Evolutionary conservation across 768 basidiomycete species (phyloP).

Genomic region (Kwoniella mangroviensis): DNA sequence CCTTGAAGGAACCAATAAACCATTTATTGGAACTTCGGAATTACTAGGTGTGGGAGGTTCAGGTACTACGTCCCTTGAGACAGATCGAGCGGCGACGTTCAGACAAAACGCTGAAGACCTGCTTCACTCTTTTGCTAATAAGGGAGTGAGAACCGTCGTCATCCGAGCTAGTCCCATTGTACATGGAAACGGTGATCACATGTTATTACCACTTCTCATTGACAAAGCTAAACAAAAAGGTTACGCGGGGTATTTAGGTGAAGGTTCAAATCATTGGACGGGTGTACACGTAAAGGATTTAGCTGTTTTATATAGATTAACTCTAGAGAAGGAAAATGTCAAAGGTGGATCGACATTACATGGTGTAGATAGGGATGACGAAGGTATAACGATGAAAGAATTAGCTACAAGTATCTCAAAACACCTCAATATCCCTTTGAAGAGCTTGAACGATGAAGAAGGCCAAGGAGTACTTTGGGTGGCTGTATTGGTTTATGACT

Average conservation of each 20-base stretch:
- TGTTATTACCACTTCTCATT: constrained; percentile 31
- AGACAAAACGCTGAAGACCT: constrained; percentile 19
- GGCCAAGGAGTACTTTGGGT: constrained; percentile 16
- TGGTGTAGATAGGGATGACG: constrained; percentile 18
- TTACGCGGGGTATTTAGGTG: constrained; percentile 22
- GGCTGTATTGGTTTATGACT: constrained; percentile 7
- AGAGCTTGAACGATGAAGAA: neutral
- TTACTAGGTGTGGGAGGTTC: neutral
- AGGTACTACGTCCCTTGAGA: neutral
- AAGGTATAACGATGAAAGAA: constrained; percentile 14
- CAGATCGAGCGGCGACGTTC: neutral
- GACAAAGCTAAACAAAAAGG: constrained; percentile 21
- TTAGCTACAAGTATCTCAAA: constrained; percentile 32
- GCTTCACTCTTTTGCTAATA: constrained; percentile 11
- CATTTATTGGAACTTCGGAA: constrained; percentile 33
- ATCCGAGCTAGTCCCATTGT: constrained; percentile 7
- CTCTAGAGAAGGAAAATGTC: constrained; percentile 35
- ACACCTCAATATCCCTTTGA: constrained; percentile 12
- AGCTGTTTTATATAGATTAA: constrained; percentile 36
- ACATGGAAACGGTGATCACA: constrained; percentile 21
- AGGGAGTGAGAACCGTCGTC: constrained; percentile 25
- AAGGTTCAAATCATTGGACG: constrained; percentile 32
- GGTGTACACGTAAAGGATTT: constrained; percentile 43
- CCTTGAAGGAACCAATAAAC: constrained; percentile 33
- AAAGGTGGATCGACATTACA: constrained; percentile 21